Evolutionary conservation across 2,329 filamentous ascomycete species (phyloP).

Genomic region (Penicillium sp.): DNA sequence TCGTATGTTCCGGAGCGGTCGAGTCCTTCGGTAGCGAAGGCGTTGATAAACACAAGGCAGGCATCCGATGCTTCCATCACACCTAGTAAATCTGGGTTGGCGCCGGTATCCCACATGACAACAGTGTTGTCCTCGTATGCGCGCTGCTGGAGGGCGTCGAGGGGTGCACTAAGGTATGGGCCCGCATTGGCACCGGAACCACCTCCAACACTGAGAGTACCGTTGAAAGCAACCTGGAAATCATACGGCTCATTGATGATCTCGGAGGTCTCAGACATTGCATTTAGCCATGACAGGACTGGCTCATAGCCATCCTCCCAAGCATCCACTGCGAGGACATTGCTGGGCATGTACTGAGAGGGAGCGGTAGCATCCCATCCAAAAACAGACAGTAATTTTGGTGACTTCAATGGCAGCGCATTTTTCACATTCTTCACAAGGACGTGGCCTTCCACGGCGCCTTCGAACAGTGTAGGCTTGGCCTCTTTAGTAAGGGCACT

Average conservation of each 20-base stretch:
- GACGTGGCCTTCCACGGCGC: constrained; percentile 60
- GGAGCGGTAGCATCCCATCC: constrained; percentile 56
- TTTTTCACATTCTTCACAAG: constrained; percentile 53
- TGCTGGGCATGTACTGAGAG: constrained; percentile 27
- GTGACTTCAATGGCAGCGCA: constrained; percentile 47
- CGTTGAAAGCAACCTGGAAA: constrained; percentile 43
- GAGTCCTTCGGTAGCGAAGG: constrained; percentile 16
- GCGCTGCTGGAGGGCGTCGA: constrained; percentile 55
- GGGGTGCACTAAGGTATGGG: constrained; percentile 53
- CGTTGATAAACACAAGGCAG: constrained; percentile 27
- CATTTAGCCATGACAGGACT: constrained; percentile 1
- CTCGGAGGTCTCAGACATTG: constrained; percentile 20
- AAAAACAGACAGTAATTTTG: constrained; percentile 51
- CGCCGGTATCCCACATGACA: constrained; percentile 58
- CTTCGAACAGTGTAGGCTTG: constrained; percentile 43
- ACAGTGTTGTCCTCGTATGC: constrained; percentile 58
- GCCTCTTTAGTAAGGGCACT: constrained; percentile 51
- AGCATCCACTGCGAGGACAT: constrained; percentile 9
- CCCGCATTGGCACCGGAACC: constrained; percentile 53
- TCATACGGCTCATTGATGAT: constrained; percentile 21
- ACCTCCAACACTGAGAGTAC: constrained; percentile 49
- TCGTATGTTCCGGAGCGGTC: constrained; percentile 21
- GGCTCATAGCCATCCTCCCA: constrained; percentile 12
- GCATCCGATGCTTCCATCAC: constrained; percentile 18
- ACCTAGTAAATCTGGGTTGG: constrained; percentile 37